phyloP scores from a whole-genome alignment of 1,139 yeast genomes.

The Geotrichum australiense region DNA sequence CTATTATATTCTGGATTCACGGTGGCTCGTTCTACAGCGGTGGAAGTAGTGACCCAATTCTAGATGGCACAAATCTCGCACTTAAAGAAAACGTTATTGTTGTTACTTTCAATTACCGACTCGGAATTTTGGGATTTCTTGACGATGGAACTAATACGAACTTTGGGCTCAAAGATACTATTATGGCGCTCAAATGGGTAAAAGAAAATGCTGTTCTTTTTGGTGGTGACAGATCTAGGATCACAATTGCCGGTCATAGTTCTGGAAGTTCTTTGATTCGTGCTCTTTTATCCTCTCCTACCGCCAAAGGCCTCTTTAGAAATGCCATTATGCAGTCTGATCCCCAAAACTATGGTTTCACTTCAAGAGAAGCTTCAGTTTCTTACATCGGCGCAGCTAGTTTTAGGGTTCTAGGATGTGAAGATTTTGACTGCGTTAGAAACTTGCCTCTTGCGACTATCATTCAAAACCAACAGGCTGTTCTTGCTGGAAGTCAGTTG shows the following conservation, averaged over 20 bases:
- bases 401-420: conserved; percentile 21
- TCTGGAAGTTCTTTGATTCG: conserved; percentile 35
- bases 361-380: conserved; percentile 21
- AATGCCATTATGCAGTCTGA: conserved; percentile 32
- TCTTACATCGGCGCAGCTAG: conserved; percentile 20
- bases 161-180: conserved; percentile 34
- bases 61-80: conserved; percentile 32
- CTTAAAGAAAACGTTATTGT: conserved; percentile 31
- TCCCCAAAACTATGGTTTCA: conserved; percentile 28
- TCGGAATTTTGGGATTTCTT: conserved; percentile 34
- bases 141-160: conserved; percentile 29
- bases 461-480: conserved; percentile 20
- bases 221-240: conserved; percentile 34
- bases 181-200: conserved; percentile 36
- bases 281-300: conserved; percentile 25
- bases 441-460: conserved; percentile 20
- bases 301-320: conserved; percentile 25
- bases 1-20: conserved; percentile 37
- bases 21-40: conserved; percentile 37
- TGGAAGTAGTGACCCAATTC: conserved; percentile 30
- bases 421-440: conserved; percentile 23
- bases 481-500: background rate
- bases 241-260: conserved; percentile 36
- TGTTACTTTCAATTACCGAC: conserved; percentile 36
- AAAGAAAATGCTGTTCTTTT: conserved; percentile 31